phyloP scores from a whole-genome alignment of 208 protist species.

The Lotmaria passim region DNA sequence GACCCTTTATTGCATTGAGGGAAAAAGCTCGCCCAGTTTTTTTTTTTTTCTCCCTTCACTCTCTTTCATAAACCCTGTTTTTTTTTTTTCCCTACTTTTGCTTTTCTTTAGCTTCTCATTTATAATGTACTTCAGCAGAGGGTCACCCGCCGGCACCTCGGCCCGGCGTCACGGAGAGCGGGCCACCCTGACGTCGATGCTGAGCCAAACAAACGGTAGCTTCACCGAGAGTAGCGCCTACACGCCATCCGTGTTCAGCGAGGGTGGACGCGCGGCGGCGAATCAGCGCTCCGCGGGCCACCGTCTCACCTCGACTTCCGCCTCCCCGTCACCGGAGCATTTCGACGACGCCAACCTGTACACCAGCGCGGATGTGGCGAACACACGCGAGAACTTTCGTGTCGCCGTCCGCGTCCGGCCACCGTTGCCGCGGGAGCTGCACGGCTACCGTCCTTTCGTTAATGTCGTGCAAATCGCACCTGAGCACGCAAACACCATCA shows the following conservation, averaged over 20 bases:
- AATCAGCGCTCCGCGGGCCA: neutral
- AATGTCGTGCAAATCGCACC: slow-evolving; percentile 66
- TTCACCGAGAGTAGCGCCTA: slow-evolving; percentile 24
- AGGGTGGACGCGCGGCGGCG: neutral
- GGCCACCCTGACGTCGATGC: slow-evolving; percentile 4
- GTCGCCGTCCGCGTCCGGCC: slow-evolving; percentile 91
- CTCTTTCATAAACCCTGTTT: slow-evolving; percentile 2
- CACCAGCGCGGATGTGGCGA: slow-evolving; percentile 11
- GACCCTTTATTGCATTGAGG: neutral
- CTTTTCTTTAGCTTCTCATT: slow-evolving; percentile 8
- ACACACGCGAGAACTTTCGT: slow-evolving; percentile 65
- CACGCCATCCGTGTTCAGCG: slow-evolving; percentile 24
- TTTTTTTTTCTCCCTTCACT: neutral
- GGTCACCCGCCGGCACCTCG: neutral
- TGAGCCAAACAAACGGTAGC: slow-evolving; percentile 22
- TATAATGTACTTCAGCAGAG: slow-evolving; percentile 21
- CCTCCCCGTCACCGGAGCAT: slow-evolving; percentile 23
- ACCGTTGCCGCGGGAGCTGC: slow-evolving; percentile 78
- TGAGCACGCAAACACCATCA: slow-evolving; percentile 58
- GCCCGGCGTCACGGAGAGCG: slow-evolving; percentile 17
- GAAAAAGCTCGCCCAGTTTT: neutral
- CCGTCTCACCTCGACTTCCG: neutral
- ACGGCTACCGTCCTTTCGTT: slow-evolving; percentile 60
- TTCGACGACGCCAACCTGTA: slow-evolving; percentile 38
- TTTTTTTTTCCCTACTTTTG: neutral